phyloP scores from a whole-genome alignment of 345 rosid genomes.

The Reutealis trisperma region DNA sequence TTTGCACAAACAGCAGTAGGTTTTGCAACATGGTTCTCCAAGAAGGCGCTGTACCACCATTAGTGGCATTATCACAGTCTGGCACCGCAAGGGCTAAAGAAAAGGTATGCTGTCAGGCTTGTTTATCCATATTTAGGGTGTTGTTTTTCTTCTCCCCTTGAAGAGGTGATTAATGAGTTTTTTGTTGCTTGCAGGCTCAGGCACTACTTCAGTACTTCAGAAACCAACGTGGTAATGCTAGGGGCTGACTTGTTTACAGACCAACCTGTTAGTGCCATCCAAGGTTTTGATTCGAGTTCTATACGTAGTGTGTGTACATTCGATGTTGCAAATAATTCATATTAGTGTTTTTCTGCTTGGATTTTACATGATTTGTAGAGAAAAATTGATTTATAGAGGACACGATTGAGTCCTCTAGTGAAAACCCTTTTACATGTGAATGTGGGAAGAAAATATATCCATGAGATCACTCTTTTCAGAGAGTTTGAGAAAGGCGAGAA shows the following conservation, averaged over 20 bases:
- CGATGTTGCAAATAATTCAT: slow-evolving; percentile 41
- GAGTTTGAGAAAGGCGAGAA: slow-evolving; percentile 17
- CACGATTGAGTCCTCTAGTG: slow-evolving; percentile 24
- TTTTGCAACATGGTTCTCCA: slow-evolving; percentile 71
- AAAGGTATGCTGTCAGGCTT: slow-evolving; percentile 49
- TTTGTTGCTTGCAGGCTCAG: slow-evolving; percentile 66
- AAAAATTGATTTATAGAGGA: slow-evolving; percentile 29
- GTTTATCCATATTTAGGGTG: neutral
- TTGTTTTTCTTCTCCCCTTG: neutral
- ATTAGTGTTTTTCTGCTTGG: slow-evolving; percentile 31
- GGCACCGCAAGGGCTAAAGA: slow-evolving; percentile 94
- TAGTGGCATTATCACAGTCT: slow-evolving; percentile 78
- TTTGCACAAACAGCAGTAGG: slow-evolving; percentile 59
- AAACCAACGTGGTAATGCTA: slow-evolving; percentile 66
- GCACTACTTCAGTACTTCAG: slow-evolving; percentile 74
- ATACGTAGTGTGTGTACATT: slow-evolving; percentile 46
- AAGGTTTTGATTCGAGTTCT: slow-evolving; percentile 28
- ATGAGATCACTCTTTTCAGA: slow-evolving; percentile 7
- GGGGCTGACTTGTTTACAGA: slow-evolving; percentile 46
- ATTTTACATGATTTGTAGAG: slow-evolving; percentile 36
- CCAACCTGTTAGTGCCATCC: slow-evolving; percentile 16
- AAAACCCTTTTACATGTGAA: slow-evolving; percentile 20
- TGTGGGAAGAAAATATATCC: slow-evolving; percentile 22
- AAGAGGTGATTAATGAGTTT: neutral
- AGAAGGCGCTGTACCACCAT: slow-evolving; percentile 95